Evolutionary conservation across 352 stramenopile genomes (phyloP), one percentile per base, ranked within the genome.

Genomic region (Hyaloperonospora brassicae): DNA sequence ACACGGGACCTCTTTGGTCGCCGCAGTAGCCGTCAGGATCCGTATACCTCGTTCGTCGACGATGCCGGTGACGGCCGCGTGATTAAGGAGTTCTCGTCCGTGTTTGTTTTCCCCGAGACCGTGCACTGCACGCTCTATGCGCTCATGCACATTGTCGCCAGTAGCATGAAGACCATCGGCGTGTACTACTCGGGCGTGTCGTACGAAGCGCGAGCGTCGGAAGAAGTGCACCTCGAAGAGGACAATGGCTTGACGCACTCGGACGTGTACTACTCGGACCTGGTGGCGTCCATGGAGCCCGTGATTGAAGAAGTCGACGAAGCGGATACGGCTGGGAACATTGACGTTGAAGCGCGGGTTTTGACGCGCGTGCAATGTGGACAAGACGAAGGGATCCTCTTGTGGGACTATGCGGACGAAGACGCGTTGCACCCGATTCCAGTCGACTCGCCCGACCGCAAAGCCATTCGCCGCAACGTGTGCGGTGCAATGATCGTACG

Each of bases 321-420:
- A 21, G 39, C 50, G 0, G 36, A 31, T 11, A 43, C 66, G 11
- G 42, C 67, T 6, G 59, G 71, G n/a, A 52, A 73, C 25, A 70
- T 87, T 40, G 62, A 66, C 31, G 61, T 87, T n/a, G 77, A 86
- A 50, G 62, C 74, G 4, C 77, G 73, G 27, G 76, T 84, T 52
- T 53, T 87, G 7, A 84, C 72, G 17, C 61, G 70, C 30, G 71
- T 80, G 27, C 44, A 72, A 56, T 62, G 64, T 24, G 30, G 34
- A 5, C 49, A 58, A 10, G 50, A 78, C 17, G 64, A 68, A 46
- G 66, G 58, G 11, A 47, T 77, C 42, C 75, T 87, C 38, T 46
- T 77, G 22, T 86, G 75, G 77, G 77, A 87, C 51, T 87, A 86
- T 27, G 73, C 76, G 31, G 77, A 86, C 61, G 67, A 74, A n/a